Evolutionary conservation across 2,329 filamentous ascomycete species (phyloP).

Genomic region (Colletotrichum musicola): DNA sequence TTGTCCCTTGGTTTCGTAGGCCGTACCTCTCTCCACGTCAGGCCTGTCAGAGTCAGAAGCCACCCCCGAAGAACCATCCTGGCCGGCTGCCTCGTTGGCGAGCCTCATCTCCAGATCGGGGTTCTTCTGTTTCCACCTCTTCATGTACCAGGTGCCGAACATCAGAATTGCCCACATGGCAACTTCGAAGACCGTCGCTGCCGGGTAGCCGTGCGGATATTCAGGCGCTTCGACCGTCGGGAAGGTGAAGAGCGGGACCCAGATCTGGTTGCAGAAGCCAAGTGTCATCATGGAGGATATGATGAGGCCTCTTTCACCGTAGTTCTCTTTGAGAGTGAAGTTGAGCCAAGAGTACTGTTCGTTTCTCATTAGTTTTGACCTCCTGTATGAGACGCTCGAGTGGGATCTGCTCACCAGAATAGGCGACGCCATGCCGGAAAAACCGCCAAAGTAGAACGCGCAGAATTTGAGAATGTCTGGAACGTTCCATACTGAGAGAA

Average conservation of each 20-base stretch:
- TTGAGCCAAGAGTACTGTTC: slow-evolving; percentile 48
- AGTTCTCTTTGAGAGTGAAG: slow-evolving; percentile 47
- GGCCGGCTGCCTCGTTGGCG: neutral
- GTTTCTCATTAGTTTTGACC: neutral
- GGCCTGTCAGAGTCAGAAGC: slow-evolving; percentile 27
- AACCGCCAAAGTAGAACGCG: slow-evolving; percentile 48
- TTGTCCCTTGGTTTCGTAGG: neutral
- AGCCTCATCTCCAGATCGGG: slow-evolving; percentile 42
- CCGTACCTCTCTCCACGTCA: neutral
- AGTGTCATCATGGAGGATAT: slow-evolving; percentile 52
- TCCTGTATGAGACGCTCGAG: neutral
- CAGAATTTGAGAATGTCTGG: slow-evolving; percentile 46
- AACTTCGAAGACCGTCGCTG: slow-evolving; percentile 43
- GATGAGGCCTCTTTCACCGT: slow-evolving; percentile 48
- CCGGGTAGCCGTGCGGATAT: slow-evolving; percentile 46
- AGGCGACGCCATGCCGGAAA: slow-evolving; percentile 48
- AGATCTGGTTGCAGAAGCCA: slow-evolving; percentile 48
- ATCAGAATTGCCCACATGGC: slow-evolving; percentile 46
- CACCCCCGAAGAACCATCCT: slow-evolving; percentile 4
- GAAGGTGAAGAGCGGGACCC: slow-evolving; percentile 47
- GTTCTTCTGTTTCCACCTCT: slow-evolving; percentile 43
- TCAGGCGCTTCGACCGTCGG: slow-evolving; percentile 45
- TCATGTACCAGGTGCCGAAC: slow-evolving; percentile 45
- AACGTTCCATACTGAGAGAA: slow-evolving; percentile 47
- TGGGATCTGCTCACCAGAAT: slow-evolving; percentile 37